Base-by-base conservation (phyloP, 1,139 yeast genomes). In the Protomyces arabidopsidicola region DNA sequence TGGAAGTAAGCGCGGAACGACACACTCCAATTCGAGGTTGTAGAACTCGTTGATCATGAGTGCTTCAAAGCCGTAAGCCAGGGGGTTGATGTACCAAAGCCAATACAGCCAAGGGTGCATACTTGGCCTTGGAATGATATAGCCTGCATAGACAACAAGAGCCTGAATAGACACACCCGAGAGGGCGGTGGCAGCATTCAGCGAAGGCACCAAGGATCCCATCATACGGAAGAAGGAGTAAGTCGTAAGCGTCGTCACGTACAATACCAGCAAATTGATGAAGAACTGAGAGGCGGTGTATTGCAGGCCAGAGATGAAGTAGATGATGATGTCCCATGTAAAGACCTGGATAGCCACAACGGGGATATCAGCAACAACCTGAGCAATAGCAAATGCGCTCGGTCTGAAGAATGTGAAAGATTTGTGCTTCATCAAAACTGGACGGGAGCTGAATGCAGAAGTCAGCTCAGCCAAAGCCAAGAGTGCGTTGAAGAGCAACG, bases 391-490 rank as follows among this genome's bases (percentile, higher is more conserved):
- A 69, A 87, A 89, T 1, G 90, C 89, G 64, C 89, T 81, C 9
- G 93, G 91, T 67, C 86, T 88, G 71, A 87, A 87, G 63, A 88
- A 74, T 0, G 90, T 89, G 73, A 83, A 88, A 52, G 83, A 80
- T 72, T 85, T 85, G 70, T 88, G 96, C 72, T 89, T 88, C 73
- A 86, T 91, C 35, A 87, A 87, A 68, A 88, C 82, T 2, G 88
- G 84, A 71, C 95, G 82, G n/a, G 89, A 85, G 71, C 85, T 90
- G 69, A 79, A 83, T 64, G 87, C 75, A 9, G 87, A 76, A 76
- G 86, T 81, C 69, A 88, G 84, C 74, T 88, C 95, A 73, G 87
- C 78, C 69, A 87, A 76, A 20, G 90, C 86, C 20, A 87, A 78
- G 74, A 88, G 85, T 16, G 91, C 89, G 73, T 87, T 87, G 75